Evolutionary conservation across 148 eudicot species (phyloP).

Genomic region (Bassia scoparia): DNA sequence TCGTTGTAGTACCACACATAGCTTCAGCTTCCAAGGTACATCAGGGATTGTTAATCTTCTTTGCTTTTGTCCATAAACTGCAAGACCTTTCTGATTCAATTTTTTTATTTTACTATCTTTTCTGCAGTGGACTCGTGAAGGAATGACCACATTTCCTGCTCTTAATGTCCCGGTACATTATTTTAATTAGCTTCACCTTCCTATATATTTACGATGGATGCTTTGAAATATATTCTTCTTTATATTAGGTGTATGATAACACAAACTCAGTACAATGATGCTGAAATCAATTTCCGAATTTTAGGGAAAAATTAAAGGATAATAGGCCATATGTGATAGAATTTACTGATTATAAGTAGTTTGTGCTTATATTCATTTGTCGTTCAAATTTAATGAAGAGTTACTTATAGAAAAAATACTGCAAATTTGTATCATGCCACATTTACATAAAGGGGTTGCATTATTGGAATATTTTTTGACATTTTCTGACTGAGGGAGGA

Average conservation of each 20-base stretch:
- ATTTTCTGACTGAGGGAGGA: no score
- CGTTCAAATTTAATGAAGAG: not conserved
- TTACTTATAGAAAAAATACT: not conserved
- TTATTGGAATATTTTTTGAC: no score
- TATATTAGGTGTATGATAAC: not conserved
- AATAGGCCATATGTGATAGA: conserved; percentile 1
- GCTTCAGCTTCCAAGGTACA: conserved; percentile 97
- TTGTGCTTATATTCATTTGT: not conserved
- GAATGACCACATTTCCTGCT: conserved; percentile 97
- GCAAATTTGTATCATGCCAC: not conserved
- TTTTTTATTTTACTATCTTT: conserved; percentile 6
- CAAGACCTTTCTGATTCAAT: not conserved
- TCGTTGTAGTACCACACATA: conserved; percentile 89
- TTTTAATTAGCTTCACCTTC: not conserved
- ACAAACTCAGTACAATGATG: not conserved
- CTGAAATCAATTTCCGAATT: not conserved
- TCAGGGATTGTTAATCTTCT: conserved; percentile 7
- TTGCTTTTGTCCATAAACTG: not conserved
- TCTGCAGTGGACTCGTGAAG: conserved; percentile 98
- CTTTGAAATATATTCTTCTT: not conserved
- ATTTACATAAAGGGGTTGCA: no score
- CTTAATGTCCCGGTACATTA: conserved; percentile 89
- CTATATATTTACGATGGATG: not conserved
- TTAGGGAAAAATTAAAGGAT: conserved; percentile 89
- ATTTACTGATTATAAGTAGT: no score